A percentile compares a stretch with the other conserved stretches of the same genome.
Conservation (phyloP, 305 asterid genomes). For the Fraxinus floribunda region DNA sequence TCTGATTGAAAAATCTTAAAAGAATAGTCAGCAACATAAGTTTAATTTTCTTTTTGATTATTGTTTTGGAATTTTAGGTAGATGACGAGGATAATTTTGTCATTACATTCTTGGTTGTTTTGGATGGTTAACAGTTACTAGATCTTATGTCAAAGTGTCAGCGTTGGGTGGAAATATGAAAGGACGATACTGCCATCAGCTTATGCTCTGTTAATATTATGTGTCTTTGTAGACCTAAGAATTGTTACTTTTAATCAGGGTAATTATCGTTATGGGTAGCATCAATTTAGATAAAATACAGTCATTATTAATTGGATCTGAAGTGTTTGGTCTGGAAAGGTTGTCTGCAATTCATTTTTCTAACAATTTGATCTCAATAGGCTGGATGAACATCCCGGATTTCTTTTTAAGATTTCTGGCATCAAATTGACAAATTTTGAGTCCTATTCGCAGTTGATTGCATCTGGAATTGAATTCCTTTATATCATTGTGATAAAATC, state of each 20-base stretch:
- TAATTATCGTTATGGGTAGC: not conserved
- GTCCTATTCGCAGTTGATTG: not conserved
- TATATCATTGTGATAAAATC: not conserved
- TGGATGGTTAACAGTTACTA: slow-evolving; percentile 22
- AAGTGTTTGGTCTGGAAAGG: not conserved
- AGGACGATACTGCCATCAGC: slow-evolving; percentile 35
- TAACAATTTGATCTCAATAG: not conserved
- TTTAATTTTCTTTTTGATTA: not conserved
- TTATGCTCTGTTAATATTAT: not conserved
- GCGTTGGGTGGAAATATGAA: slow-evolving; percentile 23
- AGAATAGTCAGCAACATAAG: not conserved
- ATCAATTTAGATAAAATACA: not conserved
- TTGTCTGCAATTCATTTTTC: not conserved
- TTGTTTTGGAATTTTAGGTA: slow-evolving; percentile 32
- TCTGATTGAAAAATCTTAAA: not conserved
- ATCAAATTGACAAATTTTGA: not conserved
- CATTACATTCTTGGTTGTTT: slow-evolving; percentile 15
- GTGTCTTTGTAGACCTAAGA: not conserved
- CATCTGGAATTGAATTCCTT: not conserved
- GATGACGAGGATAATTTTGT: slow-evolving; percentile 35
- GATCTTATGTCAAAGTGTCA: slow-evolving; percentile 1
- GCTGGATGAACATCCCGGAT: not conserved
- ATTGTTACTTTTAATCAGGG: not conserved
- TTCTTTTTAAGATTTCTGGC: not conserved
- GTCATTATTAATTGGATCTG: not conserved